Evolutionary conservation across 2,329 filamentous ascomycete species (phyloP), one percentile per base, ranked within the genome.

Genomic region (Verticillium albo-atrum): DNA sequence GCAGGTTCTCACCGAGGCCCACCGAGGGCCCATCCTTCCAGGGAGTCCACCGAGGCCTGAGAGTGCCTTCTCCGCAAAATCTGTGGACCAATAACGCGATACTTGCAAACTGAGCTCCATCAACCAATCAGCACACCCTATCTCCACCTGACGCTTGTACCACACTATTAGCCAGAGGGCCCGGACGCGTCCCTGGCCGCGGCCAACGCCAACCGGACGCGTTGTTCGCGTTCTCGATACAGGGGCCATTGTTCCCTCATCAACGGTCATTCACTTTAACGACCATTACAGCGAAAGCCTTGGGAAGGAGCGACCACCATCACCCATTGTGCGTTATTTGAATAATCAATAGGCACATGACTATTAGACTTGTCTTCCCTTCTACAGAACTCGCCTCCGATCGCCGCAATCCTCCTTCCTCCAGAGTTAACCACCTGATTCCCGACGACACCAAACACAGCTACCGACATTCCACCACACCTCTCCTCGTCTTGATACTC

Each of bases 121-220:
- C 30, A 9, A 10, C 5, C 30, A 32, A 10, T 32, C 9, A 9
- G 14, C 30, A 3, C 30, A 32, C 30, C 30, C 9, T 32, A 4
- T n/a, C 7, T 10, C 30, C 9, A 32, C 14, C 30, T 32, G 30
- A 9, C 2, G 10, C 6, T 9, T 14, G 30, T 32, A 32, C 30
- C 30, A 14, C 30, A 32, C 30, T 32, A 32, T 10, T 14, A 32
- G 30, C 30, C 30, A 25, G 25, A 50, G 23, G 42, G 20, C 9
- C 42, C n/a, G n/a, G 35, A 60, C 60, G 61, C 60, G 60, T 55
- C 53, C 60, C 61, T 35, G 34, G 67, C 67, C 64, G 60, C 58
- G 57, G 58, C 53, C 57, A 60, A 69, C 70, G 65, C 71, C 70
- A 73, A 63, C 69, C 67, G 64, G 59, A 71, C 71, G 71, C 71